Conservation (phyloP, 2,329 filamentous ascomycete species). For the Microdochium trichocladiopsis region DNA sequence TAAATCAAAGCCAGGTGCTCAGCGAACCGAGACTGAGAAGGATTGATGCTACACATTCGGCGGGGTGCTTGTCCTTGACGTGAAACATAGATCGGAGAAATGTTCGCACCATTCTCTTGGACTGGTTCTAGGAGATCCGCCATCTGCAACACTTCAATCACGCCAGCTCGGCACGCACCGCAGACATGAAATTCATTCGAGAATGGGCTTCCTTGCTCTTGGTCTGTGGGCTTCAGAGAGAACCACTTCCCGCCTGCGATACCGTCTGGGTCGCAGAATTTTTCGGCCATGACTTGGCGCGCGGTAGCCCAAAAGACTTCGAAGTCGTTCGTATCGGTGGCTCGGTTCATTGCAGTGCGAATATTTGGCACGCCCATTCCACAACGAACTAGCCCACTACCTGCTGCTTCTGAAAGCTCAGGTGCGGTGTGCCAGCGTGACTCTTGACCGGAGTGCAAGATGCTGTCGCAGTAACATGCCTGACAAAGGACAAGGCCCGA, state of each 20-base stretch:
- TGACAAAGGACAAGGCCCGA: slow-evolving; percentile 22
- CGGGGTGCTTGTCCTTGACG: slow-evolving; percentile 3
- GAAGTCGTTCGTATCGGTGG: slow-evolving; percentile 19
- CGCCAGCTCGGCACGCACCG: slow-evolving; percentile 22
- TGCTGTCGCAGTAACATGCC: slow-evolving; percentile 28
- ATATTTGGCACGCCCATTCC: slow-evolving; percentile 21
- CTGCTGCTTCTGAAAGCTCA: slow-evolving; percentile 1
- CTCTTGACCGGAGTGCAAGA: slow-evolving; percentile 21
- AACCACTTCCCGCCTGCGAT: slow-evolving; percentile 9
- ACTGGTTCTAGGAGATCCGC: slow-evolving; percentile 15
- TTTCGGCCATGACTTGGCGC: slow-evolving; percentile 15
- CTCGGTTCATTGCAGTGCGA: slow-evolving; percentile 19
- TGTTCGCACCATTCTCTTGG: not conserved
- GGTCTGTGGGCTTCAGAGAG: not conserved
- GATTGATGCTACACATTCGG: slow-evolving; percentile 25
- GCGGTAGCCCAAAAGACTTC: slow-evolving; percentile 25
- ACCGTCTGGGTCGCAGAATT: slow-evolving; percentile 21
- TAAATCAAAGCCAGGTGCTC: slow-evolving; percentile 11
- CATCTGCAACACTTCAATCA: slow-evolving; percentile 22
- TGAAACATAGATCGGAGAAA: not conserved
- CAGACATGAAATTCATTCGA: slow-evolving; percentile 26
- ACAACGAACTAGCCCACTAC: slow-evolving; percentile 12
- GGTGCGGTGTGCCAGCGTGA: slow-evolving; percentile 12
- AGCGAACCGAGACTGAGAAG: slow-evolving; percentile 16
- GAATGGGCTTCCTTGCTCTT: not conserved